phyloP scores from a whole-genome alignment of 768 basidiomycete genomes.

The Mycena alexandri region DNA sequence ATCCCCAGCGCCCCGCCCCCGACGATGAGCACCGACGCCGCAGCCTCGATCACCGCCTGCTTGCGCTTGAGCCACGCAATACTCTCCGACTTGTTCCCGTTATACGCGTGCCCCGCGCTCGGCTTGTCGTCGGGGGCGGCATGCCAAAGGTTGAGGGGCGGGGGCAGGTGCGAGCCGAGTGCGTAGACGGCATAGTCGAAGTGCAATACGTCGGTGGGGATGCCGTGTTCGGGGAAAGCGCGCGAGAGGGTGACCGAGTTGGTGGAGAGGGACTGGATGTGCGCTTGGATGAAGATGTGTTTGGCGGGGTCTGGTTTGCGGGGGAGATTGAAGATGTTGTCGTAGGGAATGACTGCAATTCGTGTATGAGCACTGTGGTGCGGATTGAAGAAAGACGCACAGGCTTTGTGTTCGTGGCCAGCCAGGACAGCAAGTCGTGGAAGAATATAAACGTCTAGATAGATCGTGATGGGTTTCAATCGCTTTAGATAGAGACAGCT shows the following conservation, averaged over 20 bases:
- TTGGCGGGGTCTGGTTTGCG: constrained; percentile 31
- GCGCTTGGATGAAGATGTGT: constrained; percentile 58
- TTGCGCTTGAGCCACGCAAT: constrained; percentile 63
- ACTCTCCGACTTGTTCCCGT: constrained; percentile 62
- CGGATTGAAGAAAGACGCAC: too few relatives aligned
- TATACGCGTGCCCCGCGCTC: constrained; percentile 39
- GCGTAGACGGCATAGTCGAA: constrained; percentile 75
- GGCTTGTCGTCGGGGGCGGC: constrained; percentile 37
- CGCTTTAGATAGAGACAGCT: too few relatives aligned
- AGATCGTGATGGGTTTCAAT: not conserved
- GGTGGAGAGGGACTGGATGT: constrained; percentile 55
- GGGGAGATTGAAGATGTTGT: constrained; percentile 56
- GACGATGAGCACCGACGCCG: constrained; percentile 69
- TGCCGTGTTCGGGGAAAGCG: constrained; percentile 61
- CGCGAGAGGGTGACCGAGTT: constrained; percentile 60
- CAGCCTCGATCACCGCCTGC: constrained; percentile 61
- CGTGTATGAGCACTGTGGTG: too few relatives aligned
- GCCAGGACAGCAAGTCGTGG: constrained; percentile 69
- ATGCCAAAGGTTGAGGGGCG: constrained; percentile 69
- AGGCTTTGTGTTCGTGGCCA: constrained; percentile 76
- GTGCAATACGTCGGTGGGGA: constrained; percentile 51
- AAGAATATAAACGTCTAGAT: constrained; percentile 68
- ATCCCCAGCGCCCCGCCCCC: constrained; percentile 83
- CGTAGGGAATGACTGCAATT: constrained; percentile 74
- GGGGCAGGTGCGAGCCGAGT: constrained; percentile 68